Evolutionary conservation across 345 rosid species (phyloP).

Genomic region (Euphorbia peplus): DNA sequence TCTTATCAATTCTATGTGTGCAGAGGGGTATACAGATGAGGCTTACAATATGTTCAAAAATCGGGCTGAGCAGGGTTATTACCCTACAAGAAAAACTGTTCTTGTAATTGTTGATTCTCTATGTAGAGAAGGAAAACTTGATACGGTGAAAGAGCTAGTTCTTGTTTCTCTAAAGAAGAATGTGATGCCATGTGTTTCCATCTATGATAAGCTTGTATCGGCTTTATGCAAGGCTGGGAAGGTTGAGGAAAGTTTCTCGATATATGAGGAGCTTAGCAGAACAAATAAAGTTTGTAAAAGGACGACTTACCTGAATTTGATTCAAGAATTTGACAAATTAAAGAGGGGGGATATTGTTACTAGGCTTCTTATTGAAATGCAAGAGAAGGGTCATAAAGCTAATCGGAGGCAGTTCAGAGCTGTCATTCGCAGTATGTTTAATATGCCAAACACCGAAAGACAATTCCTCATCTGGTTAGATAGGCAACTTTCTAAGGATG

Average conservation of each 20-base stretch:
- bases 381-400: conserved; percentile 55
- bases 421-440: conserved; percentile 50
- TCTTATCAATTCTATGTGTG: conserved; percentile 63
- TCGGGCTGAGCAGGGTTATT: conserved; percentile 48
- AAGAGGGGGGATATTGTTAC: conserved; percentile 61
- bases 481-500: conserved; percentile 48
- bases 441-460: conserved; percentile 42
- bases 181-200: conserved; percentile 36
- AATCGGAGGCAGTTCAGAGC: conserved; percentile 34
- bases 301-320: conserved; percentile 41
- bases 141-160: conserved; percentile 59
- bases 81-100: conserved; percentile 55
- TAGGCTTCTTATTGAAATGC: conserved; percentile 70
- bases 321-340: conserved; percentile 43
- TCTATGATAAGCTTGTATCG: conserved; percentile 43
- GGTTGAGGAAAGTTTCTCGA: conserved; percentile 57
- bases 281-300: conserved; percentile 25
- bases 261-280: conserved; percentile 44
- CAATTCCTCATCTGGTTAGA: conserved; percentile 43
- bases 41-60: conserved; percentile 56
- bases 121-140: conserved; percentile 58
- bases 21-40: conserved; percentile 40
- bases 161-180: conserved; percentile 40
- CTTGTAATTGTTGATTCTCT: conserved; percentile 54
- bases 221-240: conserved; percentile 56